Evolutionary conservation across 306 rosid species (phyloP).

Genomic region (Herpetospermum pedunculosum): DNA sequence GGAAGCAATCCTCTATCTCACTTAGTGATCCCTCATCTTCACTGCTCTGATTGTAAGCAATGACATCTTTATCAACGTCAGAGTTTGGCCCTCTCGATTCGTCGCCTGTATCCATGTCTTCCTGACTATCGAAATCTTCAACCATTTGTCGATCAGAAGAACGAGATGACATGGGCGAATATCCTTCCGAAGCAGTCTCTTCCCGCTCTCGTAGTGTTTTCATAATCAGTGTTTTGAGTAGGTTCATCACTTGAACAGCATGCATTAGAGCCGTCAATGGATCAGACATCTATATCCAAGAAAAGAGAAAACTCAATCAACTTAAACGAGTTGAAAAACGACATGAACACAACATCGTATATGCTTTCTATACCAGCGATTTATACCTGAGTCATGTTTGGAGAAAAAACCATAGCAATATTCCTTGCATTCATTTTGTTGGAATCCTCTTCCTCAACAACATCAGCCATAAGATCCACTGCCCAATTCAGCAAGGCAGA

Average conservation of each 20-base stretch:
- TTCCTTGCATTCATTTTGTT: conserved; percentile 96
- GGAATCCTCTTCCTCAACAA: conserved; percentile 76
- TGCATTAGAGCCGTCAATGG: conserved; percentile 97
- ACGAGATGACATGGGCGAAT: conserved; percentile 65
- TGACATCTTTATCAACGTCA: conserved; percentile 27
- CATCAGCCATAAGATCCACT: conserved; percentile 87
- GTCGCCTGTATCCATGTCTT: conserved; percentile 54
- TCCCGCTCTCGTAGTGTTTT: conserved; percentile 69
- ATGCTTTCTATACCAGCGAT: not conserved
- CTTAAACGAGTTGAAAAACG: not conserved
- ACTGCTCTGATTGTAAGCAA: conserved; percentile 37
- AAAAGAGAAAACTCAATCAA: conserved; percentile 10
- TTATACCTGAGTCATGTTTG: conserved; percentile 92
- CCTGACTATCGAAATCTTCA: conserved; percentile 60
- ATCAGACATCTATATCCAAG: conserved; percentile 81
- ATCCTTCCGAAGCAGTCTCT: conserved; percentile 47
- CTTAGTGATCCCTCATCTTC: conserved; percentile 38
- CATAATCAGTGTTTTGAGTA: conserved; percentile 76
- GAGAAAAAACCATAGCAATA: conserved; percentile 96
- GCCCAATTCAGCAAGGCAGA: conserved; percentile 78
- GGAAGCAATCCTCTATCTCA: conserved; percentile 57
- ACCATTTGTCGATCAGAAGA: conserved; percentile 47
- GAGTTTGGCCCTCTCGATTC: conserved; percentile 42
- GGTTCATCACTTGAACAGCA: conserved; percentile 98
- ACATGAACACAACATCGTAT: not conserved